phyloP scores from a whole-genome alignment of 148 eudicot genomes.

The Rheum nobile region DNA sequence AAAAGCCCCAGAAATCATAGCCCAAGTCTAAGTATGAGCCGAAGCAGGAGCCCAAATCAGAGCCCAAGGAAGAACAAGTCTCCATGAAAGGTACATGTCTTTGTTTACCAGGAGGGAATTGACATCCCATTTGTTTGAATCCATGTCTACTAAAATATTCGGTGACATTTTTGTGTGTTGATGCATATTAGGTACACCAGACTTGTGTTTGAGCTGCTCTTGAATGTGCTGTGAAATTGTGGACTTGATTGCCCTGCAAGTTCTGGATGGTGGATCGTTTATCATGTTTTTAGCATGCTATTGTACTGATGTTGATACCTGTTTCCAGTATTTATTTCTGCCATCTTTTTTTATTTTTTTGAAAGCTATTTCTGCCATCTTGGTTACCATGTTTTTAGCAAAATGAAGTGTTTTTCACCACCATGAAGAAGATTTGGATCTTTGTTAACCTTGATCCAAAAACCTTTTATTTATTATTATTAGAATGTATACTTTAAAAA shows the following conservation, averaged over 20 bases:
- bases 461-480: neutral
- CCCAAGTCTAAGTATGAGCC: constrained; percentile 18
- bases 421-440: neutral
- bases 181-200: neutral
- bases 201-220: neutral
- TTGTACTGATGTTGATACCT: neutral
- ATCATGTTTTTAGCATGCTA: neutral
- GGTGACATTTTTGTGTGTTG: neutral
- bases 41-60: constrained; percentile 23
- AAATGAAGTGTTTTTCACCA: neutral
- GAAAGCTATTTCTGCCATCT: neutral
- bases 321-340: neutral
- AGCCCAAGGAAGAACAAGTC: constrained; percentile 15
- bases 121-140: neutral
- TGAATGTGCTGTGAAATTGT: neutral
- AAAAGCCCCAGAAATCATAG: constrained; percentile 27
- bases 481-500: neutral
- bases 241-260: neutral
- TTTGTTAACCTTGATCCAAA: neutral
- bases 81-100: neutral
- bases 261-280: neutral
- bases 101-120: neutral
- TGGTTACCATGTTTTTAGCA: neutral
- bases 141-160: neutral
- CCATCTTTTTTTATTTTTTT: too few relatives aligned